phyloP scores from a whole-genome alignment of 2,329 filamentous ascomycete species.

The Aspergillus eucalypticola region DNA sequence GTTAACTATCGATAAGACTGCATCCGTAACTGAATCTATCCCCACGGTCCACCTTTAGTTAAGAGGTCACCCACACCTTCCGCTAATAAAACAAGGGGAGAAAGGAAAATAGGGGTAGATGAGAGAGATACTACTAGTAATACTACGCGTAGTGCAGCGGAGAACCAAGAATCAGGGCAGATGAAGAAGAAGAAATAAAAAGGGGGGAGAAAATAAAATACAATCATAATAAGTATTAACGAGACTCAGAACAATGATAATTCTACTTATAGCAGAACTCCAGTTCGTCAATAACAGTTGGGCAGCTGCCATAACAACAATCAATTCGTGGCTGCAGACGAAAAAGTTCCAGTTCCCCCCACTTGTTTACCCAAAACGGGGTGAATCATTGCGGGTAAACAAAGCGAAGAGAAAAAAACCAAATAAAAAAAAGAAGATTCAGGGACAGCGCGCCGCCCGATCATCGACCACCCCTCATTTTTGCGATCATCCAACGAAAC shows the following conservation, averaged over 20 bases:
- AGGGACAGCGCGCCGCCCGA: conserved; percentile 4
- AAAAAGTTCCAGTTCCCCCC: not conserved
- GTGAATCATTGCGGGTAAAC: conserved; percentile 17
- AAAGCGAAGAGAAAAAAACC: conserved; percentile 12
- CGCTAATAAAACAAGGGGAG: not conserved
- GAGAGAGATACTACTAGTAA: not conserved
- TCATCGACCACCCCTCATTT: conserved; percentile 10
- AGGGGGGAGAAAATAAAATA: too few species aligned
- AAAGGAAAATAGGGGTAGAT: not conserved
- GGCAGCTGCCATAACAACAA: conserved; percentile 13
- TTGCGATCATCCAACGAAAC: conserved; percentile 3
- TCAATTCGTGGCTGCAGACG: conserved; percentile 2
- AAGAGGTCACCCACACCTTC: not conserved
- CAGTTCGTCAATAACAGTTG: not conserved
- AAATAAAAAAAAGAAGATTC: conserved; percentile 13
- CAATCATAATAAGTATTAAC: too few species aligned
- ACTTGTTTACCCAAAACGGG: conserved; percentile 14
- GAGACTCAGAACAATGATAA: too few species aligned
- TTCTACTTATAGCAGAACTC: not conserved
- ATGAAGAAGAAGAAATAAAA: too few species aligned
- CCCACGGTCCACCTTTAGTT: not conserved
- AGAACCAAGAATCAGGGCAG: too few species aligned
- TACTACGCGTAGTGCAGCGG: too few species aligned
- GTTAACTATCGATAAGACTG: not conserved
- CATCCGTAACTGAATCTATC: not conserved